Conservation (phyloP, 2,329 filamentous ascomycete genomes). For the Botrytis pseudocinerea region DNA sequence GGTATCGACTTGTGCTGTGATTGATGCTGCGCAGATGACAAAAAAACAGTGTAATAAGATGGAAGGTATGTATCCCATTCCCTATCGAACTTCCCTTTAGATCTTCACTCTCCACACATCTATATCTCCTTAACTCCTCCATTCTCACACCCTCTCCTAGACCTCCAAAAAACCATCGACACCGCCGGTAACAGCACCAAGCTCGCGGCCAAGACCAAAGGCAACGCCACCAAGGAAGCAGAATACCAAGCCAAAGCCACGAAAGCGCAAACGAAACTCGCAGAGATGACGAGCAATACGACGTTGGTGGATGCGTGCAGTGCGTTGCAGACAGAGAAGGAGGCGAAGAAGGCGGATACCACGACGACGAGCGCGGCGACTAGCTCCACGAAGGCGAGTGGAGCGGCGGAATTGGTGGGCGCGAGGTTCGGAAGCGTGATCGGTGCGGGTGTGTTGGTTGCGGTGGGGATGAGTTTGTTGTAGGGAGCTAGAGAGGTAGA, state of each 20-base stretch:
- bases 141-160: neutral
- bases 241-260: slow-evolving; percentile 24
- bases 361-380: neutral
- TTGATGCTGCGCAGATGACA: slow-evolving; percentile 35
- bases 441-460: neutral
- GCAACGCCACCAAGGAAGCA: slow-evolving; percentile 27
- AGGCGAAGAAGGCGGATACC: neutral
- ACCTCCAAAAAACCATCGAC: slow-evolving; percentile 27
- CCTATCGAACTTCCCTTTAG: rapidly evolving
- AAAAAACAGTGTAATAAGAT: slow-evolving; percentile 26
- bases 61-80: neutral
- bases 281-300: slow-evolving; percentile 25
- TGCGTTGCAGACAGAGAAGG: neutral
- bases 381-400: neutral
- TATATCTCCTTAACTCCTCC: no score
- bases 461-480: neutral
- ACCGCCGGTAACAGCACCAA: slow-evolving; percentile 26
- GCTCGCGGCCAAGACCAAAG: slow-evolving; percentile 22
- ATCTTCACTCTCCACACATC: no score
- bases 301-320: slow-evolving; percentile 29
- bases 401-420: neutral
- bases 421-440: neutral
- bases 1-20: slow-evolving; percentile 41
- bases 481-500: neutral
- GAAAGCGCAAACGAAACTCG: slow-evolving; percentile 23